A percentile compares a stretch with the other conserved stretches of the same genome.
These are phyloP conservation scores for Trichocomaceae sp. DNA, from an alignment of 2,329 filamentous ascomycete species.

Conservation along the genomic window DNA sequence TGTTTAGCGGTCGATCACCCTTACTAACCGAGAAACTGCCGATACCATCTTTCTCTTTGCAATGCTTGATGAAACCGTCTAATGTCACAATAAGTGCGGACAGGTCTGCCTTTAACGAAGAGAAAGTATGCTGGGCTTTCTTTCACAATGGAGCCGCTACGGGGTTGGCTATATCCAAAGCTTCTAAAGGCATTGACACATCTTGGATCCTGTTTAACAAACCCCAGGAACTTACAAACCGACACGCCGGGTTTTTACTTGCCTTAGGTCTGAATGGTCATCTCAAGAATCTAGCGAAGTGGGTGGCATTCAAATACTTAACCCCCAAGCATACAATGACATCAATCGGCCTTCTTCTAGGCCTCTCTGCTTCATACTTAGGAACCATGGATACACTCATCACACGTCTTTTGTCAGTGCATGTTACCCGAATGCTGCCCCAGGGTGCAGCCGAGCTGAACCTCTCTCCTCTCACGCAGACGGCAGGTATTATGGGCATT, in stretches of 20 bases:
- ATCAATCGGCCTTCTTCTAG: conserved; percentile 87
- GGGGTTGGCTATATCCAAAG: conserved; percentile 80
- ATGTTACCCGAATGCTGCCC: conserved; percentile 91
- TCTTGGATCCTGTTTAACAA: conserved; percentile 99
- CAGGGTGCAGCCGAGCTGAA: conserved; percentile 90
- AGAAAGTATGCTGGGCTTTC: conserved; percentile 97
- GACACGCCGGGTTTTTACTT: conserved; percentile 90
- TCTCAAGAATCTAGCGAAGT: conserved; percentile 88
- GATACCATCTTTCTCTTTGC: conserved; percentile 83
- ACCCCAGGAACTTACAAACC: conserved; percentile 81
- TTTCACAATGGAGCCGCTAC: conserved; percentile 96
- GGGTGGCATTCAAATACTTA: conserved; percentile 98
- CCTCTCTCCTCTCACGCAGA: conserved; percentile 85
- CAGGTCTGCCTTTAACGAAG: conserved; percentile 78
- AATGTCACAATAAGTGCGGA: conserved; percentile 93
- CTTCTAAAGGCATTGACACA: conserved; percentile 89
- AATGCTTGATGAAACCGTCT: conserved; percentile 83
- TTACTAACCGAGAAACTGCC: conserved; percentile 87
- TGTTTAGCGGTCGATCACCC: conserved; percentile 80
- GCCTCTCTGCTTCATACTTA: conserved; percentile 85
- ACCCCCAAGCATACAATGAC: conserved; percentile 99
- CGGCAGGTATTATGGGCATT: conserved; percentile 94
- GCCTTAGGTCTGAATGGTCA: conserved; percentile 91
- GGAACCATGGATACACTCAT: conserved; percentile 97
- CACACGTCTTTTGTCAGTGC: conserved; percentile 85